Percentiles rank a stretch among this genome's conserved stretches.
These are phyloP conservation scores for Melanomma pulvis-pyrius DNA, from an alignment of 495 filamentous ascomycete species.

Conservation along the genomic window DNA sequence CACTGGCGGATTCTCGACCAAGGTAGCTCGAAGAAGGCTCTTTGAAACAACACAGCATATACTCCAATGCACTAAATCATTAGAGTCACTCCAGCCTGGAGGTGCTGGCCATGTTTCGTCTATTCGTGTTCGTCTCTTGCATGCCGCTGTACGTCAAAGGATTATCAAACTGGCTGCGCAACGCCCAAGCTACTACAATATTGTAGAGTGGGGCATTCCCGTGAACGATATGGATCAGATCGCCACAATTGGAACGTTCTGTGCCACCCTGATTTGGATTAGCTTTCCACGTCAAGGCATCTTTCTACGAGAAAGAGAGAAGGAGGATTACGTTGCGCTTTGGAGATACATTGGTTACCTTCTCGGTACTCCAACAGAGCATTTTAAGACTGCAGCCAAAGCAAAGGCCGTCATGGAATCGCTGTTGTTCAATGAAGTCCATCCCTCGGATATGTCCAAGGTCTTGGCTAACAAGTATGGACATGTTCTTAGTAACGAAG, in stretches of 20 bases:
- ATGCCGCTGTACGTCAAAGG: slow-evolving; percentile 67
- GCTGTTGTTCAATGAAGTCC: slow-evolving; percentile 62
- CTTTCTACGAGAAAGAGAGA: slow-evolving; percentile 63
- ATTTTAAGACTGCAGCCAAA: slow-evolving; percentile 56
- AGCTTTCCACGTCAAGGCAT: slow-evolving; percentile 74
- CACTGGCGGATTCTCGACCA: slow-evolving; percentile 76
- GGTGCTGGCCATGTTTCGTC: slow-evolving; percentile 69
- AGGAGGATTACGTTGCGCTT: slow-evolving; percentile 69
- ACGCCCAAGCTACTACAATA: slow-evolving; percentile 65
- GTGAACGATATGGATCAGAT: slow-evolving; percentile 77
- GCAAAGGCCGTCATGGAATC: slow-evolving; percentile 68
- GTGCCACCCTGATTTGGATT: slow-evolving; percentile 65
- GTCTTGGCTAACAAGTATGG: slow-evolving; percentile 64
- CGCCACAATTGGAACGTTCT: slow-evolving; percentile 70
- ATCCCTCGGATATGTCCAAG: slow-evolving; percentile 62
- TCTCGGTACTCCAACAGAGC: slow-evolving; percentile 65
- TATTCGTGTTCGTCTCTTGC: slow-evolving; percentile 74
- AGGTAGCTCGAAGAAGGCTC: slow-evolving; percentile 68
- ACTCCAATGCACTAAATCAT: slow-evolving; percentile 67
- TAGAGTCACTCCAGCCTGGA: slow-evolving; percentile 67
- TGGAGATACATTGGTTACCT: slow-evolving; percentile 77
- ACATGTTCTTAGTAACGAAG: not conserved
- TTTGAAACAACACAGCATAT: slow-evolving; percentile 78
- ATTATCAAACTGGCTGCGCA: slow-evolving; percentile 61
- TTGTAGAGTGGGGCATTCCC: slow-evolving; percentile 63